Evolutionary conservation across 371 early-diverging fungal species (phyloP), one percentile per base, ranked within the genome.

Genomic region (Lichtheimia ornata): DNA sequence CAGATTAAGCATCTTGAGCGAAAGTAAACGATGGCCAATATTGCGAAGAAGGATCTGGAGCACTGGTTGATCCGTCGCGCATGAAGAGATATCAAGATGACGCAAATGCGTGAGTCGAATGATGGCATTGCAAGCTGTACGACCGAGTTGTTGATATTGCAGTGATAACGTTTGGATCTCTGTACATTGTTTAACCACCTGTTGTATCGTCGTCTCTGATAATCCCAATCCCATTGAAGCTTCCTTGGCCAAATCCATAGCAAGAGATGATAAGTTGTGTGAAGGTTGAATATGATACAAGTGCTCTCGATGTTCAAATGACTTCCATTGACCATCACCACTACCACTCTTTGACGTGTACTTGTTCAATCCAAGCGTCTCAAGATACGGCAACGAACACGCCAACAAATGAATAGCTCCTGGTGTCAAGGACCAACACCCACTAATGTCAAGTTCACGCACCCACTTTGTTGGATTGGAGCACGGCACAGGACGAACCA

Each of bases 1-100:
- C 12, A 79, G 68, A 57, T 76, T 76, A 11, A 76, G 59, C 79
- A 79, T 76, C 50, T 79, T 79, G 6, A 79, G 57, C 7, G 61
- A 65, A 0, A 18, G 17, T 7, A 79, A 54, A 5, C 59, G 59
- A 1, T 30, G 53, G 1, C 69, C 74, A 11, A 65, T 20, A 12
- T 22, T 51, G 13, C 69, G 55, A 4, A 79, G 28, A 13, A 79
- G 24, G 0, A 52, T 40, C 41, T 79, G 79, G 2, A 79, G 50
- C 2, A 51, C 43, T 7, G 69, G 64, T 18, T 70, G 69, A 15
- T 57, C 60, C 13, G 76, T 60, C 1, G 50, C 55, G 49, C 76
- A 79, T 3, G 71, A 74, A 14, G 76, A 74, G 15, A 79, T 76
- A 53, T 79, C 74, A 14, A 79, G 35, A 56, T 69, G 60, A 5